These are phyloP conservation scores for Syzygium grande DNA, from an alignment of 345 rosid species.

Conservation along the genomic window DNA sequence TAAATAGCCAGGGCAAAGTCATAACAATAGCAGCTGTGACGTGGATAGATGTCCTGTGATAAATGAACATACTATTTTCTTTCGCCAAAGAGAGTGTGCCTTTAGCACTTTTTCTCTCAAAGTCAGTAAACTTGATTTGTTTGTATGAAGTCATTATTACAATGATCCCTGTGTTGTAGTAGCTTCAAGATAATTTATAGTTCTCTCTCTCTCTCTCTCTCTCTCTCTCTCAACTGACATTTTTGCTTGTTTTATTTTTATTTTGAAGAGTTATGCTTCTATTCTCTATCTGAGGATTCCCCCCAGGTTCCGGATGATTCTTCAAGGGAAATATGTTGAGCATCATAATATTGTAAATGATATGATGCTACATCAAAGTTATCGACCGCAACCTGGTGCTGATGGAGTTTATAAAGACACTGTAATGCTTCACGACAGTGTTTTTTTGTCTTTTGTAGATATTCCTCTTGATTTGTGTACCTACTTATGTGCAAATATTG, in stretches of 20 bases:
- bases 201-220: background rate
- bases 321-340: conserved; percentile 78
- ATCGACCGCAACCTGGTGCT: conserved; percentile 52
- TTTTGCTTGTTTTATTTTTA: background rate
- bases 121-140: background rate
- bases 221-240: background rate
- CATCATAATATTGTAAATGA: conserved; percentile 93
- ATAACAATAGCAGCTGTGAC: background rate
- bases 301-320: conserved; percentile 64
- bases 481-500: background rate
- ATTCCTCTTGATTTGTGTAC: background rate
- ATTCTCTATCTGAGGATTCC: conserved; percentile 92
- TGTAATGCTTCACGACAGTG: conserved; percentile 25
- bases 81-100: background rate
- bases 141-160: background rate
- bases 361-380: conserved; percentile 77
- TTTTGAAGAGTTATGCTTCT: conserved; percentile 70
- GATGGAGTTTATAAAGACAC: conserved; percentile 42
- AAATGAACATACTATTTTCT: background rate
- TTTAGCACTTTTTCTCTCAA: background rate
- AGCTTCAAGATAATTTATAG: background rate
- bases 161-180: background rate
- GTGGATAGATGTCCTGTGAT: background rate
- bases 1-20: background rate
- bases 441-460: background rate